Percentiles rank a stretch among this genome's conserved stretches.
phyloP scores from a whole-genome alignment of 2,329 filamentous ascomycete genomes.

The Gliomastix tumulicola region DNA sequence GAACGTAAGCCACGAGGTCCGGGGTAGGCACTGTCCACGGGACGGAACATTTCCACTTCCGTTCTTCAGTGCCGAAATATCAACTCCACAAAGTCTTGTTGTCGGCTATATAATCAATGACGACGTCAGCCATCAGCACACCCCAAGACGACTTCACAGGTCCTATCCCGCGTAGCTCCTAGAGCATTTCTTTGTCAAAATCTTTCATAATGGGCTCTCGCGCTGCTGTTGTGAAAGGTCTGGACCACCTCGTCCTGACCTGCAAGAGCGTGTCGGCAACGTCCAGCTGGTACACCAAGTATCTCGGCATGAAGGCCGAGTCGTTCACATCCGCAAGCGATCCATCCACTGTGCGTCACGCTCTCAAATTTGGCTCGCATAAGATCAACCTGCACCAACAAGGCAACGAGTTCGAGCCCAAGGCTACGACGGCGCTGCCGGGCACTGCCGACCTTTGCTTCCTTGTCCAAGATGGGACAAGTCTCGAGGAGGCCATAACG shows the following conservation, averaged over 20 bases:
- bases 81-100: too few relatives aligned
- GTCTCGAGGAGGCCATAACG: slow-evolving; percentile 36
- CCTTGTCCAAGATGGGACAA: slow-evolving; percentile 35
- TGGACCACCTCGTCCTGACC: slow-evolving; percentile 57
- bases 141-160: too few relatives aligned
- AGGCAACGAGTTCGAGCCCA: slow-evolving; percentile 53
- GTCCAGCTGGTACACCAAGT: slow-evolving; percentile 44
- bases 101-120: too few relatives aligned
- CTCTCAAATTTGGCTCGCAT: slow-evolving; percentile 48
- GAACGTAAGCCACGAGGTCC: too few relatives aligned
- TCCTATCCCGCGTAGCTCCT: too few relatives aligned
- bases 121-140: too few relatives aligned
- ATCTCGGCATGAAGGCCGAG: slow-evolving; percentile 50
- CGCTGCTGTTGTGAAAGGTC: slow-evolving; percentile 29
- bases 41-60: too few relatives aligned
- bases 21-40: too few relatives aligned
- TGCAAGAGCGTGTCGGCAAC: slow-evolving; percentile 42
- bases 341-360: slow-evolving; percentile 31
- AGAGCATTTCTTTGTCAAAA: too few relatives aligned
- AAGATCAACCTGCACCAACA: slow-evolving; percentile 56
- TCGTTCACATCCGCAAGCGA: slow-evolving; percentile 35
- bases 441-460: slow-evolving; percentile 57
- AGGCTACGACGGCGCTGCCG: slow-evolving; percentile 42
- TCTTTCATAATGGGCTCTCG: too few relatives aligned
- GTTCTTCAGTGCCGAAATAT: too few relatives aligned